Evolutionary conservation across 176 grass and related monocot species (phyloP).

Genomic region (Alopecurus myosuroides): DNA sequence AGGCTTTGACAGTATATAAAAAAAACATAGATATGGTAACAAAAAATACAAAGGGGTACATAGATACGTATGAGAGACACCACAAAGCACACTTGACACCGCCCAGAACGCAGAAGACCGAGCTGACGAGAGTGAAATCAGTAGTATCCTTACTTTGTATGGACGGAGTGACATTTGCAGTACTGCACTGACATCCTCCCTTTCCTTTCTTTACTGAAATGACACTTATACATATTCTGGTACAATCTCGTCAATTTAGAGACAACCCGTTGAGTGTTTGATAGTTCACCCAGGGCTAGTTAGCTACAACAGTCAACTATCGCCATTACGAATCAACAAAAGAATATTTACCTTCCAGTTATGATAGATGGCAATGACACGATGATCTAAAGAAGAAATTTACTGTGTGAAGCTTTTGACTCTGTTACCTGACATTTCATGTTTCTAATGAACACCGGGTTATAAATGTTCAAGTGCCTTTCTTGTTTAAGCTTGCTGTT

Average conservation of each 20-base stretch:
- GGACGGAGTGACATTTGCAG: background rate
- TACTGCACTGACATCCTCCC: background rate
- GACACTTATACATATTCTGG: background rate
- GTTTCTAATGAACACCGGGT: no score
- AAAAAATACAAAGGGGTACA: background rate
- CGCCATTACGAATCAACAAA: background rate
- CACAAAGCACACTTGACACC: background rate
- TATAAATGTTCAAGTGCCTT: no score
- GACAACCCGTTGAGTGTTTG: background rate
- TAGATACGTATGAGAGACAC: no score
- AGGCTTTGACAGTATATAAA: background rate
- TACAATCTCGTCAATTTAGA: background rate
- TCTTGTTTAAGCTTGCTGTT: no score
- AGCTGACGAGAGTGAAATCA: background rate
- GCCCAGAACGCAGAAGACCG: background rate
- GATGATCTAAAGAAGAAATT: background rate
- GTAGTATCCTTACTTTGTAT: background rate
- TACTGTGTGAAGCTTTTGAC: background rate
- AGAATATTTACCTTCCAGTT: background rate
- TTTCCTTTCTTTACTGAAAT: background rate
- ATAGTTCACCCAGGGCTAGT: background rate
- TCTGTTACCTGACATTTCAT: constrained; percentile 29
- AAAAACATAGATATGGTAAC: background rate
- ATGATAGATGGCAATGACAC: background rate
- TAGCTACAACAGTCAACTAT: background rate